Conservation (phyloP, 2,329 filamentous ascomycete species). For the Ophiostoma sp. region DNA sequence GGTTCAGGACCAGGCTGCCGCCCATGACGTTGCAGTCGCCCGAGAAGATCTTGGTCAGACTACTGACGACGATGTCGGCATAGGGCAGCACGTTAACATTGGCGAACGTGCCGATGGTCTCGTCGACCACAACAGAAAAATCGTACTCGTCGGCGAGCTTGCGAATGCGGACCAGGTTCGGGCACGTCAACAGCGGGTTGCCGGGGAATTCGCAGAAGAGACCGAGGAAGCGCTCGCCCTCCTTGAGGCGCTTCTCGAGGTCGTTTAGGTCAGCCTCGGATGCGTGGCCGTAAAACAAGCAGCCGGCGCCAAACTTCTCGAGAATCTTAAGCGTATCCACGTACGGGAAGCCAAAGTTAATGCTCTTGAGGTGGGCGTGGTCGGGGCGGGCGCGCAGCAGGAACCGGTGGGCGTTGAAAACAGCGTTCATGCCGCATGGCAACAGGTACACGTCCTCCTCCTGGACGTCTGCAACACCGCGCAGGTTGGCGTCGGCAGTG, state of each 20-base stretch:
- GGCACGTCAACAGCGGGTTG: constrained; percentile 84
- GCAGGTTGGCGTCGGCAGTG: constrained; percentile 47
- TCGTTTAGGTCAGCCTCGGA: constrained; percentile 78
- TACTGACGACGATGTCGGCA: constrained; percentile 90
- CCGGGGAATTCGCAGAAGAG: constrained; percentile 95
- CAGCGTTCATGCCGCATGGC: constrained; percentile 90
- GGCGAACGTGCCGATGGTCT: constrained; percentile 94
- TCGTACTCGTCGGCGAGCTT: constrained; percentile 76
- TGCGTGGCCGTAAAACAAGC: constrained; percentile 81
- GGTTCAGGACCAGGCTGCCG: constrained; percentile 68
- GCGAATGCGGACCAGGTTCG: constrained; percentile 80
- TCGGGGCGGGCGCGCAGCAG: constrained; percentile 60
- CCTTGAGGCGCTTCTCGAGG: constrained; percentile 68
- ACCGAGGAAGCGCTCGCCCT: constrained; percentile 74
- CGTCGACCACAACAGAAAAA: constrained; percentile 89
- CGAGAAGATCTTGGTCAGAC: constrained; percentile 94
- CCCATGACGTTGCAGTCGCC: constrained; percentile 99
- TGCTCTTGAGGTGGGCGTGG: constrained; percentile 64
- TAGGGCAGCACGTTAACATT: constrained; percentile 91
- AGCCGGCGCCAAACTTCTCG: constrained; percentile 90
- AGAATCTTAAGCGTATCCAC: constrained; percentile 95
- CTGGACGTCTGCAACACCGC: constrained; percentile 64
- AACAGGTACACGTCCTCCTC: constrained; percentile 89
- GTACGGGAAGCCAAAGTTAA: constrained; percentile 97
- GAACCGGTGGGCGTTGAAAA: constrained; percentile 81